These are phyloP conservation scores for Thinopyrum elongatum DNA, from an alignment of 176 grass and related monocot genomes.

Conservation along the genomic window DNA sequence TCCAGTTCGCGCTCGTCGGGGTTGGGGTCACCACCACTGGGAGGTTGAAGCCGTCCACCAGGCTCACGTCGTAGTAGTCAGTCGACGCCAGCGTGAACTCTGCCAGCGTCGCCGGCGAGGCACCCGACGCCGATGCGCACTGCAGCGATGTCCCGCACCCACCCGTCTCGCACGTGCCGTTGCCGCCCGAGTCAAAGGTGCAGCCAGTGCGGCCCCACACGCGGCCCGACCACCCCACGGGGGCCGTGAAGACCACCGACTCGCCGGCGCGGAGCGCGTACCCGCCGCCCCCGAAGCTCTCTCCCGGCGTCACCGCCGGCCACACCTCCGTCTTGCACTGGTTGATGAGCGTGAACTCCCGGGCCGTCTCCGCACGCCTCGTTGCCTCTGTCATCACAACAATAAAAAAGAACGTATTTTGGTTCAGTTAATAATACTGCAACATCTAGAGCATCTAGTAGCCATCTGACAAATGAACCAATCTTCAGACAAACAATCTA, in stretches of 20 bases:
- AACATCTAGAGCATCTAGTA: not conserved
- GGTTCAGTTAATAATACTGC: not conserved
- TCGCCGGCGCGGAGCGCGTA: constrained; percentile 58
- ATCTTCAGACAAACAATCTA: not conserved
- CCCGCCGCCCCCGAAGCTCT: constrained; percentile 66
- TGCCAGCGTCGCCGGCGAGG: constrained; percentile 57
- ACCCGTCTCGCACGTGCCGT: constrained; percentile 62
- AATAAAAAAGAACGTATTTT: not conserved
- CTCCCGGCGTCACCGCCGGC: constrained; percentile 64
- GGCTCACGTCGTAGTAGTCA: constrained; percentile 98
- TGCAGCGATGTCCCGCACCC: constrained; percentile 48
- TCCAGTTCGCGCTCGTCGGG: not conserved
- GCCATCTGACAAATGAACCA: too few species aligned
- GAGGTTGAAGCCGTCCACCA: constrained; percentile 60
- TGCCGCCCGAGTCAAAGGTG: constrained; percentile 55
- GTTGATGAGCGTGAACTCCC: constrained; percentile 84
- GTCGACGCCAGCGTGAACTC: constrained; percentile 66
- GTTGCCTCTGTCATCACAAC: constrained; percentile 15
- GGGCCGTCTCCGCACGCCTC: constrained; percentile 27
- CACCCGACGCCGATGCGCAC: constrained; percentile 52
- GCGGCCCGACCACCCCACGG: not conserved
- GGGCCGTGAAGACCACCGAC: constrained; percentile 35
- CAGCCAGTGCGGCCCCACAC: constrained; percentile 76
- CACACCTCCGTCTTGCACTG: constrained; percentile 76
- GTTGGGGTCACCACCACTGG: constrained; percentile 43